Evolutionary conservation across 73 alveolate species (phyloP).

Genomic region (Paramecium octaurelia): DNA sequence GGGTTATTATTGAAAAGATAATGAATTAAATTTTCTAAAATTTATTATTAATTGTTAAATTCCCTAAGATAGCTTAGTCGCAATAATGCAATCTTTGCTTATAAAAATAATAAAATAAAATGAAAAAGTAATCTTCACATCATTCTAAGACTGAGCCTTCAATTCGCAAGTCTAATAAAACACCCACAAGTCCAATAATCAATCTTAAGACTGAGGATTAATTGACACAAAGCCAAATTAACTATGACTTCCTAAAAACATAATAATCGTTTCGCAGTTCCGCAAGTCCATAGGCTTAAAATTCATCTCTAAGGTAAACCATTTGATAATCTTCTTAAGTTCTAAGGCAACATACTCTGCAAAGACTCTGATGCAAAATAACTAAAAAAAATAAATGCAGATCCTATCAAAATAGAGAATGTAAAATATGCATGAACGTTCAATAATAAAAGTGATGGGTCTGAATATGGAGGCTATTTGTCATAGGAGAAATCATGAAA

Average conservation of each 20-base stretch:
- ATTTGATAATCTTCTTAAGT: background rate
- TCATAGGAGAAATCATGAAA: background rate
- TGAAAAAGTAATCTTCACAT: background rate
- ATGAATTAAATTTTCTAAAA: background rate
- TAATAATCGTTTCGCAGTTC: slow-evolving; percentile 3
- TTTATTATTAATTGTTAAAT: background rate
- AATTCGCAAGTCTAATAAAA: background rate
- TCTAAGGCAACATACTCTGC: background rate
- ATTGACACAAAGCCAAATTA: background rate
- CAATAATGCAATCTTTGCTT: background rate
- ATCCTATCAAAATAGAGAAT: background rate
- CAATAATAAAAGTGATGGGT: background rate
- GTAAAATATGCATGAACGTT: slow-evolving; percentile 16
- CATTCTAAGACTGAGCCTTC: background rate
- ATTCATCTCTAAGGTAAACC: background rate
- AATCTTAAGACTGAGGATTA: background rate
- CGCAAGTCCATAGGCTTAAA: background rate
- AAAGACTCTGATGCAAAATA: background rate
- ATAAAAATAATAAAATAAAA: background rate
- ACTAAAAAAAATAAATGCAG: background rate
- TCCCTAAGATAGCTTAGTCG: background rate
- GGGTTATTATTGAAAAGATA: background rate
- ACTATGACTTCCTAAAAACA: background rate
- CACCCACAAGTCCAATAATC: background rate
- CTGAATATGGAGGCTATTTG: slow-evolving; percentile 27